Evolutionary conservation across 1,284 basidiomycete genomes (phyloP).

Genomic region (Puccinia brachypodii): DNA sequence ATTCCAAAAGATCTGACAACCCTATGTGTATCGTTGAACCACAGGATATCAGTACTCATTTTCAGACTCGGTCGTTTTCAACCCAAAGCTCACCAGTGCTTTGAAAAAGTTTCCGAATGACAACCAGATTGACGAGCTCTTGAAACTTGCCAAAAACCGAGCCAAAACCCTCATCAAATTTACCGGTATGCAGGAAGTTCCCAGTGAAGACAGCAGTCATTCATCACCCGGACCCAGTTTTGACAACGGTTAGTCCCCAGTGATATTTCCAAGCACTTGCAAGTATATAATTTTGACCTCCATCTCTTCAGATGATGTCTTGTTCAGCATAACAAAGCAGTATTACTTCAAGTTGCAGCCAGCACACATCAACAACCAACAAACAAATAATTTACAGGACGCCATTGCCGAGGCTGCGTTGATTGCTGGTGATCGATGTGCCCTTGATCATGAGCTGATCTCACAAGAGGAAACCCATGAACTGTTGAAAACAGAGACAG

Average conservation of each 20-base stretch:
- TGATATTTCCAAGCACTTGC: too few species aligned
- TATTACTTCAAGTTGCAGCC: background rate
- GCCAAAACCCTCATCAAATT: background rate
- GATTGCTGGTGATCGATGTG: background rate
- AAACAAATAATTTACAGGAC: background rate
- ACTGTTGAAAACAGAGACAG: background rate
- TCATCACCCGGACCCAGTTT: background rate
- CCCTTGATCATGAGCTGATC: background rate
- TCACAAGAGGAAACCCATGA: background rate
- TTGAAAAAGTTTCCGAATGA: background rate
- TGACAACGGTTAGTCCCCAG: too few species aligned
- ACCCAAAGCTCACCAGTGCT: background rate
- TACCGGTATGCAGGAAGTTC: conserved; percentile 6
- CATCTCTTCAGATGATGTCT: background rate
- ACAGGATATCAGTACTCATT: conserved; percentile 10
- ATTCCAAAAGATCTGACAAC: background rate
- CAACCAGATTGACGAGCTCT: background rate
- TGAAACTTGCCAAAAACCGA: background rate
- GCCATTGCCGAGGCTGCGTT: background rate
- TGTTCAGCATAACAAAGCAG: background rate
- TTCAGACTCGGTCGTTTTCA: background rate
- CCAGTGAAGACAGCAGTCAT: background rate
- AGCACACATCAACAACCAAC: too few species aligned
- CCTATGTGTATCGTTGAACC: too few species aligned
- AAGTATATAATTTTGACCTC: too few species aligned